phyloP scores from a whole-genome alignment of 2,329 filamentous ascomycete genomes.

The Xylariales sp. region DNA sequence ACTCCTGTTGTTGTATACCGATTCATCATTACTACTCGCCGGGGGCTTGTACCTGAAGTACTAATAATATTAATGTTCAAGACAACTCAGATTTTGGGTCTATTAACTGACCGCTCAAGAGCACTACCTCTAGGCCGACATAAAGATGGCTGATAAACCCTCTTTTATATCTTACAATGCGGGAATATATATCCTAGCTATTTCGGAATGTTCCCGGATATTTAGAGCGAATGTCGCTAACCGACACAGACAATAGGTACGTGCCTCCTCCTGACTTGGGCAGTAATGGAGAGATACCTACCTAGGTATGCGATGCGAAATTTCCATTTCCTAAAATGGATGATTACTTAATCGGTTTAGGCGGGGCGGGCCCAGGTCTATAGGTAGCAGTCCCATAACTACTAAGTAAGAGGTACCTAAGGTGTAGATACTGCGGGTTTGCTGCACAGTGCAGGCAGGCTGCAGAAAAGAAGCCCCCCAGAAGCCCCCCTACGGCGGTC shows the following conservation, averaged over 20 bases:
- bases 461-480: not conserved
- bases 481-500: not conserved
- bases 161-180: no score
- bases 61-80: no score
- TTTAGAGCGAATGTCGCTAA: constrained; percentile 1
- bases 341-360: constrained; percentile 15
- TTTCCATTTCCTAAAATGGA: constrained; percentile 10
- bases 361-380: not conserved
- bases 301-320: not conserved
- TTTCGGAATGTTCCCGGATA: not conserved
- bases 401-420: no score
- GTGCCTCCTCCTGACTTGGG: not conserved
- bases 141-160: no score
- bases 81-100: no score
- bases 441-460: constrained; percentile 8
- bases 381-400: not conserved
- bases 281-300: not conserved
- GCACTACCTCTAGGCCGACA: no score
- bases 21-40: no score
- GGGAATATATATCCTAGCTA: no score
- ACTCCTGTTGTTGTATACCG: no score
- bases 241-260: constrained; percentile 2
- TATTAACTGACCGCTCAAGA: no score
- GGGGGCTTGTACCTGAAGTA: no score
- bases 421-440: not conserved